Base-by-base conservation (phyloP, 495 filamentous ascomycete genomes). In the Hypoxylon crocopeplum region DNA sequence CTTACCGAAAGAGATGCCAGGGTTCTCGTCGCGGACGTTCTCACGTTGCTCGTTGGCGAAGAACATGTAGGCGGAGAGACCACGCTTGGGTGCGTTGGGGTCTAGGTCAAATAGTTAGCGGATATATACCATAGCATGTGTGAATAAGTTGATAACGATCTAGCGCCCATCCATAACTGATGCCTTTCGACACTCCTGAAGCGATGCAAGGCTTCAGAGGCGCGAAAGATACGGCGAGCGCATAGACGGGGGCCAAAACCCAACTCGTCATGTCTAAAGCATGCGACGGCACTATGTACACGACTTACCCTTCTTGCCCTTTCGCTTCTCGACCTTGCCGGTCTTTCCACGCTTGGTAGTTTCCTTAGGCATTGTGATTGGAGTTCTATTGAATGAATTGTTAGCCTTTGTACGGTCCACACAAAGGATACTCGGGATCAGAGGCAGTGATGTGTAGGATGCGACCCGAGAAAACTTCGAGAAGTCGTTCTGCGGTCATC, bases 51-150 rank as follows among this genome's bases (percentile, higher is more conserved):
- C 95, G 68, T 98, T 98, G 83, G 94, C 94, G 73, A 99, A 99
- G 86, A 98, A 99, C 94, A 99, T 99, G 86, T 99, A 99, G 45
- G 95, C 94, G 16, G 94, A 99, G 41, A 99, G 90, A 78, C 92
- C 95, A 78, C 94, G 90, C 90, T 98, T 99, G 71, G 94, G 94
- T 40, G 93, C 93, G 74, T 98, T 97, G 77, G 94, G 94, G 75
- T 98, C 94, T 98, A 61, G 1, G 59, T 66, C 27, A 66, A 59
- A 13, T 51, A 12, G 39, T 61, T 50, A 63, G 48, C 39, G n/a
- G n/a, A 0, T 15, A 27, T 24, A 21, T 19, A 21, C 16, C 3
- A 20, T 3, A 29, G 10, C 5, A 27, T n/a, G 20, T 10, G 11
- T 13, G 29, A n/a, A 24, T 19, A 8, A 36, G 25, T 42, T 15